Evolutionary conservation across 352 stramenopile species (phyloP).

Genomic region (Globisporangium echinulatum): DNA sequence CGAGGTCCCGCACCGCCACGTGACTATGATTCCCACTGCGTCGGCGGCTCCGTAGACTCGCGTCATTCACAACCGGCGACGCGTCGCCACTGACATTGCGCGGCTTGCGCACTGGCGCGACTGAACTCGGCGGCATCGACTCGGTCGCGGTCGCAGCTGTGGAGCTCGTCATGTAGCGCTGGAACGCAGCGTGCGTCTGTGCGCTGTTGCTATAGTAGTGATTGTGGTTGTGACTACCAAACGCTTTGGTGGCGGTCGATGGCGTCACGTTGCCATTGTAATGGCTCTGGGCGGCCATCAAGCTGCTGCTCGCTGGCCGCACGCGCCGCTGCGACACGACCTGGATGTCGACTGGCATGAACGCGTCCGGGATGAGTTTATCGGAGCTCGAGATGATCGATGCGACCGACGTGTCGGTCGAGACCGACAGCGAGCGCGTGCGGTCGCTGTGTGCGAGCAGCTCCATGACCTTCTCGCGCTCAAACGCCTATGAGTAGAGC

Average conservation of each 20-base stretch:
- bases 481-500: slow-evolving; percentile 3
- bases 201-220: slow-evolving; percentile 15
- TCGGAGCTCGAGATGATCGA: slow-evolving; percentile 62
- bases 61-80: too few species aligned
- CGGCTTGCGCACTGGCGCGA: too few species aligned
- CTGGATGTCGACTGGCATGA: slow-evolving; percentile 57
- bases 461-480: slow-evolving; percentile 25
- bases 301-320: slow-evolving; percentile 14
- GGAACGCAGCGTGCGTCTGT: slow-evolving; percentile 10
- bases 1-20: slow-evolving; percentile 18
- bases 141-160: slow-evolving; percentile 9
- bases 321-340: slow-evolving; percentile 46
- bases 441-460: slow-evolving; percentile 16
- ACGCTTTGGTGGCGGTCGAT: slow-evolving; percentile 12
- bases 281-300: slow-evolving; percentile 3
- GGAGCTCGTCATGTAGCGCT: slow-evolving; percentile 14
- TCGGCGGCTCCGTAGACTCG: slow-evolving; percentile 1
- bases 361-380: slow-evolving; percentile 50
- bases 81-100: too few species aligned
- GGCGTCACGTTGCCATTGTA: slow-evolving; percentile 10
- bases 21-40: slow-evolving; percentile 13
- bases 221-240: slow-evolving; percentile 7
- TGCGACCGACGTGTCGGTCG: slow-evolving; percentile 43
- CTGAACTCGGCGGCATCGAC: too few species aligned
- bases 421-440: slow-evolving; percentile 27